These are phyloP conservation scores for Pseudisothecium myosuroides DNA, from an alignment of 225 moss, liverwort and hornwort species.

Conservation along the genomic window DNA sequence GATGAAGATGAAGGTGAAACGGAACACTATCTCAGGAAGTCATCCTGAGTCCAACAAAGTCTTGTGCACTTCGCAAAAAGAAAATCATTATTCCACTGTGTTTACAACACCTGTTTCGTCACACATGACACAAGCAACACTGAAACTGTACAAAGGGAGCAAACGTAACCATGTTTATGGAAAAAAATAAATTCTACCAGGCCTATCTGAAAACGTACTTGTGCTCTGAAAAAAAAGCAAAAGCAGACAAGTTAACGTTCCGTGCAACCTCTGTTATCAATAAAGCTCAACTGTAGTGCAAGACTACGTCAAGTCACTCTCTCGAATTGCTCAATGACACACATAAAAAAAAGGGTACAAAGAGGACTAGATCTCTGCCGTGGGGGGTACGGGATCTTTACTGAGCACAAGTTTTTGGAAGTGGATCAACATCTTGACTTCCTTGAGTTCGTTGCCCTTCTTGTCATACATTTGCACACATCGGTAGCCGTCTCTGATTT, in stretches of 20 bases:
- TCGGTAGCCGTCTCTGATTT: slow-evolving; percentile 55
- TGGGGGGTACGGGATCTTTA: background rate
- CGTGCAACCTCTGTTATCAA: background rate
- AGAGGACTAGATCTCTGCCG: background rate
- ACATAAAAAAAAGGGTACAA: background rate
- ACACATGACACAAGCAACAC: background rate
- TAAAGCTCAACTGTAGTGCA: background rate
- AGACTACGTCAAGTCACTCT: background rate
- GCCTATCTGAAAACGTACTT: background rate
- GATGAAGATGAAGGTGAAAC: background rate
- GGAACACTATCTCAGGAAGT: background rate
- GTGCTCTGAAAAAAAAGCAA: background rate
- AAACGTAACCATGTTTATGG: background rate
- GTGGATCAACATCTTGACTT: slow-evolving; percentile 58
- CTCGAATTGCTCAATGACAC: background rate
- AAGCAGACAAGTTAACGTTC: background rate
- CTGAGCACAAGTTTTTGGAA: slow-evolving; percentile 15
- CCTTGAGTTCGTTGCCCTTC: slow-evolving; percentile 39
- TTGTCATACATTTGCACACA: slow-evolving; percentile 60
- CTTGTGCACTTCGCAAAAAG: background rate
- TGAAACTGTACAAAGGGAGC: background rate
- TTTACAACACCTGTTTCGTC: background rate
- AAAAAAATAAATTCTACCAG: background rate
- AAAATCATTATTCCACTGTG: background rate
- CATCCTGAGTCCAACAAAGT: background rate